Evolutionary conservation across 192 early-diverging fungal species (phyloP).

Genomic region (Podila epicladia): DNA sequence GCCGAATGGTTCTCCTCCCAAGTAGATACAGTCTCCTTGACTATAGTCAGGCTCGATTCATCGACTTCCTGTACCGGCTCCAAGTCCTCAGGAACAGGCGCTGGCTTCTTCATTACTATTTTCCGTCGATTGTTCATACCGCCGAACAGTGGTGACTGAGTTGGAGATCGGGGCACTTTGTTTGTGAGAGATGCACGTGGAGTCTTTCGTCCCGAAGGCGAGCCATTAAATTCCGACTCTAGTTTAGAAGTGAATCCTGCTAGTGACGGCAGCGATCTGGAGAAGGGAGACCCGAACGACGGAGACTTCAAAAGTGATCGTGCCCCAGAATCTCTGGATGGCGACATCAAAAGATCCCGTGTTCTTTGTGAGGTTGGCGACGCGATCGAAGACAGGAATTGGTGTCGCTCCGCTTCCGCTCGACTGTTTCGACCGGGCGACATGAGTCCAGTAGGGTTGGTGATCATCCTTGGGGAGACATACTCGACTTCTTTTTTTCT

Average conservation of each 20-base stretch:
- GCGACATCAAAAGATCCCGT: conserved; percentile 1
- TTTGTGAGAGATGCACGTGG: not conserved
- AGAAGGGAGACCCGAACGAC: conserved; percentile 9
- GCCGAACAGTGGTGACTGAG: conserved; percentile 32
- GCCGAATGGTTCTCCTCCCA: not conserved
- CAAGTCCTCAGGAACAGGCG: conserved; percentile 15
- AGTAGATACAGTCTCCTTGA: not conserved
- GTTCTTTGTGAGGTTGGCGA: conserved; percentile 14
- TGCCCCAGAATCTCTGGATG: conserved; percentile 11
- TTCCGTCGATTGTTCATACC: conserved; percentile 37
- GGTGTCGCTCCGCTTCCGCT: conserved; percentile 2
- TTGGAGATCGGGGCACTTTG: conserved; percentile 13
- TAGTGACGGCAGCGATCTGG: not conserved
- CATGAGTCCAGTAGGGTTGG: conserved; percentile 31
- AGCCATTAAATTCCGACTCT: not conserved
- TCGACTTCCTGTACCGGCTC: conserved; percentile 5
- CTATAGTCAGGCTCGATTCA: not conserved
- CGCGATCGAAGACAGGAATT: conserved; percentile 1
- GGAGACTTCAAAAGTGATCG: conserved; percentile 8
- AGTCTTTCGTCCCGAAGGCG: conserved; percentile 16
- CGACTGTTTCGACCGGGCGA: conserved; percentile 18
- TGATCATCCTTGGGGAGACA: conserved; percentile 27
- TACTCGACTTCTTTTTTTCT: conserved; percentile 36
- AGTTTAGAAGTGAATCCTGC: not conserved
- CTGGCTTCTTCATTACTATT: not conserved